Evolutionary conservation across 768 basidiomycete species (phyloP).

Genomic region (Mycena rosella): DNA sequence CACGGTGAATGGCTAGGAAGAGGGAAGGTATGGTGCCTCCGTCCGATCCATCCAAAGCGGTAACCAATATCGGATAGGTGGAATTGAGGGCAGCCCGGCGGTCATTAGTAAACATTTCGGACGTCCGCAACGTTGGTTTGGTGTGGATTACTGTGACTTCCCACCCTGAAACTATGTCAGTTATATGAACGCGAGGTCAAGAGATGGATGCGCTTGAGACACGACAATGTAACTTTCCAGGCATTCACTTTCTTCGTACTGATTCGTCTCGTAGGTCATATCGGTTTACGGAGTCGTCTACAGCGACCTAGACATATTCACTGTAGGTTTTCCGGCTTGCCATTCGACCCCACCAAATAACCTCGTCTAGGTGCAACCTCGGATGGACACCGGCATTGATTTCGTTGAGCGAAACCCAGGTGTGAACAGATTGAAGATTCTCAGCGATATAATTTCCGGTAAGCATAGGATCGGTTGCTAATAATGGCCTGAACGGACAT

Average conservation of each 20-base stretch:
- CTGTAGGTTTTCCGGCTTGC: constrained; percentile 41
- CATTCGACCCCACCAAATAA: constrained; percentile 7
- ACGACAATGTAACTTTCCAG: constrained; percentile 48
- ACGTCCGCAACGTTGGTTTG: constrained; percentile 49
- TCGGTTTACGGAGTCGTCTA: constrained; percentile 54
- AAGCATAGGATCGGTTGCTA: constrained; percentile 16
- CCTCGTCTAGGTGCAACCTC: constrained; percentile 56
- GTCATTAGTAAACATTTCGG: constrained; percentile 48
- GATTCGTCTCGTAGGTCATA: constrained; percentile 29
- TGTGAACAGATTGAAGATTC: constrained; percentile 52
- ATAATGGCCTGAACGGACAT: not conserved
- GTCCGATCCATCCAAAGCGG: not conserved
- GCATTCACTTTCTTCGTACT: not conserved
- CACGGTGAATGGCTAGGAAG: constrained; percentile 59
- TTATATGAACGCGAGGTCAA: constrained; percentile 57
- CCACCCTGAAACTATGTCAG: constrained; percentile 40
- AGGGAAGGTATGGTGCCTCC: constrained; percentile 41
- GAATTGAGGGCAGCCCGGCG: constrained; percentile 54
- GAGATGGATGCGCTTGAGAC: constrained; percentile 57
- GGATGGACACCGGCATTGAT: constrained; percentile 55
- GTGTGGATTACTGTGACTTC: not conserved
- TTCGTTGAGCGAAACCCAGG: constrained; percentile 50
- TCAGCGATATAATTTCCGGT: constrained; percentile 55
- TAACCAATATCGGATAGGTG: constrained; percentile 43
- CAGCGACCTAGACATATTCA: constrained; percentile 49